phyloP scores from a whole-genome alignment of 2,329 filamentous ascomycete species.

The Fusarium mangiferae region DNA sequence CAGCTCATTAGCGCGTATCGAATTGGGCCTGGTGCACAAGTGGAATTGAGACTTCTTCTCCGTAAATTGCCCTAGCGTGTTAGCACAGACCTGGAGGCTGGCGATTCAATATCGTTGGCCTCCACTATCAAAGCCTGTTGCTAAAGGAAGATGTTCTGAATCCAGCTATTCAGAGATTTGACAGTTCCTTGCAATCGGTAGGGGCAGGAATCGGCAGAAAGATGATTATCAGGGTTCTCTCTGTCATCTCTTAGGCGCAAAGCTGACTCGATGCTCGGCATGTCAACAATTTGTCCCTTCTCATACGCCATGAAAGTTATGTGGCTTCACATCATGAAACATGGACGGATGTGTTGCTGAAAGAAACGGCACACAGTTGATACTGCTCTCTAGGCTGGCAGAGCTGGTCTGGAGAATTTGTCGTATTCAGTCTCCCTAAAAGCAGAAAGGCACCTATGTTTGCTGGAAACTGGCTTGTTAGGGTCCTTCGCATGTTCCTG shows the following conservation, averaged over 20 bases:
- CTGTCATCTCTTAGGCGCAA: conserved; percentile 7
- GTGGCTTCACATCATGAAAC: conserved; percentile 30
- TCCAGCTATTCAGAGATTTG: conserved; percentile 2
- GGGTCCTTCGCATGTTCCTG: conserved; percentile 24
- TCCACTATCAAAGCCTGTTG: conserved; percentile 19
- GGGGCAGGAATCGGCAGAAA: conserved; percentile 23
- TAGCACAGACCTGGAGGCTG: conserved; percentile 14
- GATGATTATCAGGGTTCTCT: background rate
- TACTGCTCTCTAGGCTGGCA: conserved; percentile 1
- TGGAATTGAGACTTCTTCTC: conserved; percentile 19
- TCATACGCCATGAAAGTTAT: background rate
- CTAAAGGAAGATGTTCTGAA: conserved; percentile 14
- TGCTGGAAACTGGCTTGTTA: conserved; percentile 25
- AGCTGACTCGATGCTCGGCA: conserved; percentile 1
- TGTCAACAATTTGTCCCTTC: background rate
- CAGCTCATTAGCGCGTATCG: conserved; percentile 42
- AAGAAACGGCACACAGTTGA: conserved; percentile 4
- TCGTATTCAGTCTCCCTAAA: conserved; percentile 19
- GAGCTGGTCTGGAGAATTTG: conserved; percentile 4
- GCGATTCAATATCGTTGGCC: conserved; percentile 23
- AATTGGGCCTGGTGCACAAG: conserved; percentile 26
- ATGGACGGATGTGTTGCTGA: conserved; percentile 8
- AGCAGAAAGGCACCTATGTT: conserved; percentile 23
- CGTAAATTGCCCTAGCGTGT: conserved; percentile 18
- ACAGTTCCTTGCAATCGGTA: conserved; percentile 21